Evolutionary conservation across 306 rosid species (phyloP), one percentile per base, ranked within the genome.

Genomic region (Vachellia collinsii): DNA sequence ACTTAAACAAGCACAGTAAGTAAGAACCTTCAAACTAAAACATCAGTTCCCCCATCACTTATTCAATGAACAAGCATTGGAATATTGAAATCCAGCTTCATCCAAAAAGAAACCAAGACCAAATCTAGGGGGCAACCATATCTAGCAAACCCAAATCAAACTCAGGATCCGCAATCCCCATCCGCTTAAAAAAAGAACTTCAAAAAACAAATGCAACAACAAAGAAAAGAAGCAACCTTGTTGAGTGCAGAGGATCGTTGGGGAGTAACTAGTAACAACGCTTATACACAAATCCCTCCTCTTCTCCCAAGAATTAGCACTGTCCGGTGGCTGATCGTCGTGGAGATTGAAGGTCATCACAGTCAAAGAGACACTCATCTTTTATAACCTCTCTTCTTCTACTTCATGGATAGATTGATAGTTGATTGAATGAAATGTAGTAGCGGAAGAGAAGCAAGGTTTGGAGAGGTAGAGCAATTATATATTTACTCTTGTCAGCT

Each of bases 281-380:
- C 97, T 91, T 1, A 95, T 80, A 51, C 99, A 95, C 80, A 96
- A 83, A 80, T 90, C 99, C 86, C 92, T 90, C 77, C 98, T 90
- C 89, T 92, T 96, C 74, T 89, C 98, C 99, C 99, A 96, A 2
- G 97, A 92, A 88, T 96, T 89, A 43, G 99, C 92, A 79, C 98
- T 90, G 23, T 96, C 99, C 36, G 82, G 84, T 11, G 87, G 86
- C 78, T 93, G 88, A 88, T 96, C 97, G 56, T 96, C 99, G n/a
- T 87, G 93, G 12, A 96, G 97, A 89, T 93, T 93, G 90, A 96
- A 93, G 89, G 97, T 89, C 98, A 96, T 93, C 80, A 92, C 93
- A 77, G 97, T 87, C 88, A 93, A 86, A 76, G 97, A 84, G 56
- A 90, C 97, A 86, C 97, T 96, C 99, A 96, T 95, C 85, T 88